Evolutionary conservation across 2,329 filamentous ascomycete species (phyloP), one percentile per base, ranked within the genome.

Genomic region (Gyromitra esculenta): DNA sequence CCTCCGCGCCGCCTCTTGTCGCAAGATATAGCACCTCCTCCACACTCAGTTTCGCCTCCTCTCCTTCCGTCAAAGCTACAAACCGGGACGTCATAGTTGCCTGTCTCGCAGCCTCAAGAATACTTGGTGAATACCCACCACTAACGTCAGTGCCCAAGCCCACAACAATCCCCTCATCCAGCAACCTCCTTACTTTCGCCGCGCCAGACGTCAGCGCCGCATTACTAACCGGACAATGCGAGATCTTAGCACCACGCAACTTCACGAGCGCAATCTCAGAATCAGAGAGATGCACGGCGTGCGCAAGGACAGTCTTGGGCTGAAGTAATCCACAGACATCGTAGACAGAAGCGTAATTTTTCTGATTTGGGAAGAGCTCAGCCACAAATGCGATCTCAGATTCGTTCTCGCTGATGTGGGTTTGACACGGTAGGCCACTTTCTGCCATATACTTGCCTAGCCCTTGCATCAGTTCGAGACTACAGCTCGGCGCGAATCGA

Each of bases 131-230:
- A 82, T 95, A 97, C 0, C 96, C 96, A 1, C 95, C 96, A 80
- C 89, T 92, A 74, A 98, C 90, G 83, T 99, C 96, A 0, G 95
- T 98, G 0, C 96, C 96, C 0, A 99, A 85, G 0, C 96, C 95
- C 5, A 97, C 90, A 0, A 88, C 89, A 59, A 98, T 87, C 0
- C 92, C 93, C 67, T 87, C 87, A 25, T 93, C 88, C 67, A 97
- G 86, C 80, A 97, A 83, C 83, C 88, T 88, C 18, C 95, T 87
- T 1, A 99, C 91, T 2, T 89, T 89, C 7, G 92, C 92, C 63
- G 90, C 87, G 0, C 96, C 96, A 39, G 90, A 93, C 0, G 92
- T 92, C 63, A 99, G 86, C 0, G 92, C 90, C 5, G 89, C 91
- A 84, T 99, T 99, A 80, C 90, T 93, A 70, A 91, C 92, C 0